Percentiles rank a stretch among this genome's conserved stretches.
Conservation (phyloP, 2,329 filamentous ascomycete species). For the Incumbomyces delicatus region DNA sequence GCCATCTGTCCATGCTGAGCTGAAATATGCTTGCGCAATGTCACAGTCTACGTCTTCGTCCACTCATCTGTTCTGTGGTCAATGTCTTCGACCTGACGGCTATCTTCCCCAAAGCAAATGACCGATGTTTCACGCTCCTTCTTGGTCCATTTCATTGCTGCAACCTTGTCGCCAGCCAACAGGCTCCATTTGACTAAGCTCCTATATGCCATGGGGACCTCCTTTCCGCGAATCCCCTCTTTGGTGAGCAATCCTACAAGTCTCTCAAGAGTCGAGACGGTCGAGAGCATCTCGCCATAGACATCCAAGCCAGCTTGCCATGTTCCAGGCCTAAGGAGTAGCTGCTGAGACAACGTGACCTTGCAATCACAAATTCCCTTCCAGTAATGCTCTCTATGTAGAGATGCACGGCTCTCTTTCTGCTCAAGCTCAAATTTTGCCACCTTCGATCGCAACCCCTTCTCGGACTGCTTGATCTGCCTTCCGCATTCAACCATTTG, state of each 20-base stretch:
- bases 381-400: background rate
- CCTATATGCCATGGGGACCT: conserved; percentile 15
- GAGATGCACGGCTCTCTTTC: background rate
- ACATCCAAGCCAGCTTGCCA: too few species aligned
- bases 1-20: too few species aligned
- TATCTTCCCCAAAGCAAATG: conserved; percentile 8
- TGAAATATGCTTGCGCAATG: too few species aligned
- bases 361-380: background rate
- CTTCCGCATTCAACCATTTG: conserved; percentile 12
- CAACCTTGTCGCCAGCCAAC: conserved; percentile 4
- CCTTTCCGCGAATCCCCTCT: conserved; percentile 12
- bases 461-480: background rate
- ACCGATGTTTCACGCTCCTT: conserved; percentile 11
- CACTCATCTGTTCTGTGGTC: background rate
- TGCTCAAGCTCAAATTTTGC: background rate
- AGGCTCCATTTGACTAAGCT: conserved; percentile 17
- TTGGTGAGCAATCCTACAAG: conserved; percentile 15
- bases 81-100: background rate
- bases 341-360: background rate
- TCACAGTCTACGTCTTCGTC: too few species aligned
- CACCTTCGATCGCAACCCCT: background rate
- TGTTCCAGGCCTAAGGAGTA: background rate
- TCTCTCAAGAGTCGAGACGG: conserved; percentile 2
- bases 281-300: background rate
- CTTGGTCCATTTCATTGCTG: conserved; percentile 10